Conservation (phyloP, 2,329 filamentous ascomycete genomes). For the Trichoderma sp. region DNA sequence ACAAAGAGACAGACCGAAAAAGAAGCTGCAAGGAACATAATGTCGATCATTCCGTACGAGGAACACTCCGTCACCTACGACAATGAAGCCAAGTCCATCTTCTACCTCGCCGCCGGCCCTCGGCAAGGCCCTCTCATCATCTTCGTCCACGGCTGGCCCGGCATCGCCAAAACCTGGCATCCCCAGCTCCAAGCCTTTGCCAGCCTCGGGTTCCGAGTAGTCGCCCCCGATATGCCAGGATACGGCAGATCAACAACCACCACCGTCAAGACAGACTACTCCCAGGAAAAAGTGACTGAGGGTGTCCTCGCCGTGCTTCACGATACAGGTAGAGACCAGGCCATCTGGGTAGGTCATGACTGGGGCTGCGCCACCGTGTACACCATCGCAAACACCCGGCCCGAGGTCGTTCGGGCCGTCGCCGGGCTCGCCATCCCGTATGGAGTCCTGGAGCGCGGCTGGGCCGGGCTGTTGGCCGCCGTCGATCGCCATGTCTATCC, state of each 20-base stretch:
- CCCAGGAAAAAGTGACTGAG: conserved; percentile 30
- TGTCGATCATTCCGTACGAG: conserved; percentile 1
- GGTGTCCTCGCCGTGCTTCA: conserved; percentile 34
- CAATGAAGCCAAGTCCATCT: conserved; percentile 30
- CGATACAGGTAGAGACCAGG: conserved; percentile 35
- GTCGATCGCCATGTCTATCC: conserved; percentile 49
- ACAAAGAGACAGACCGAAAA: not conserved
- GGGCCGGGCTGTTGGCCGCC: conserved; percentile 36
- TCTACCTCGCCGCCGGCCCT: conserved; percentile 35
- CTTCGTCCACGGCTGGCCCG: conserved; percentile 42
- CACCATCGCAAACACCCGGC: conserved; percentile 33
- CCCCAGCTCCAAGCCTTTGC: conserved; percentile 31
- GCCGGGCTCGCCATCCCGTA: conserved; percentile 43
- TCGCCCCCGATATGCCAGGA: conserved; percentile 37
- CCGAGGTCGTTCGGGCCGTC: conserved; percentile 30
- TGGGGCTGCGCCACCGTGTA: conserved; percentile 39
- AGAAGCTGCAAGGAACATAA: not conserved
- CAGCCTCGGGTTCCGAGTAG: conserved; percentile 33
- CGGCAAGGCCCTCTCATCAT: conserved; percentile 33
- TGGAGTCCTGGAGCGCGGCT: conserved; percentile 42
- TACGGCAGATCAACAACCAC: conserved; percentile 34
- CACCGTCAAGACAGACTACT: conserved; percentile 29
- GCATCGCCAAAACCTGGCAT: conserved; percentile 36
- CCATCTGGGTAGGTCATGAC: conserved; percentile 49
- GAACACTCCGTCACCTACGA: conserved; percentile 24